Conservation (phyloP, 495 filamentous ascomycete species). For the Xylaria longipes region DNA sequence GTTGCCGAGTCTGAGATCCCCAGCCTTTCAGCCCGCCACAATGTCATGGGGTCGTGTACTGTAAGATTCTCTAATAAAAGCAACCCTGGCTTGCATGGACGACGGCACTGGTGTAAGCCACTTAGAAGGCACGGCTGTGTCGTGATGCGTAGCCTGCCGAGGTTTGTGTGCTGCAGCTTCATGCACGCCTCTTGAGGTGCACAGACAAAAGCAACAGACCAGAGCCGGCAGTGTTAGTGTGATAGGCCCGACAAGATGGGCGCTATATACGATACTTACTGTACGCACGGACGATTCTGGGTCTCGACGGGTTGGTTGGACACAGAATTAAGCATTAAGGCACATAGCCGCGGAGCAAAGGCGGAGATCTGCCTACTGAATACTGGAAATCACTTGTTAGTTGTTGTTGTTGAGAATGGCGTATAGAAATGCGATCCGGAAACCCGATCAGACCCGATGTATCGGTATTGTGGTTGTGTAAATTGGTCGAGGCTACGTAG, state of each 20-base stretch:
- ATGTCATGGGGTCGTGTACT: background rate
- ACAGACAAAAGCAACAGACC: slow-evolving; percentile 20
- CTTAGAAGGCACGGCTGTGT: background rate
- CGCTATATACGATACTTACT: background rate
- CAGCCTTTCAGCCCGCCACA: slow-evolving; percentile 7
- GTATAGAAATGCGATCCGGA: background rate
- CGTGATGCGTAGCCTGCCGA: background rate
- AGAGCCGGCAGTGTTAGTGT: slow-evolving; percentile 4
- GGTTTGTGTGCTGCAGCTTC: slow-evolving; percentile 3
- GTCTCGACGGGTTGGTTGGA: slow-evolving; percentile 4
- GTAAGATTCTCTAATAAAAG: slow-evolving; percentile 27
- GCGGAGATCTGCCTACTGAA: background rate
- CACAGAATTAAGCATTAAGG: background rate
- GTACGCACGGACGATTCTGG: background rate
- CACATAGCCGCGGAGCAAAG: slow-evolving; percentile 1
- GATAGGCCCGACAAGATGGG: background rate
- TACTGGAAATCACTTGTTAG: background rate
- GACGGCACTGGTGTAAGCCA: background rate
- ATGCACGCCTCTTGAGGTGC: background rate
- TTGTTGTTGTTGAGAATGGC: background rate
- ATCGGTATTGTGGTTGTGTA: background rate
- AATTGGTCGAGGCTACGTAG: background rate
- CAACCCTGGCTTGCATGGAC: slow-evolving; percentile 11
- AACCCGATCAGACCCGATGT: background rate
- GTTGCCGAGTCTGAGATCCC: background rate